Evolutionary conservation across 2,329 filamentous ascomycete genomes (phyloP).

Genomic region (Nothophaeocryptopus gaeumannii): DNA sequence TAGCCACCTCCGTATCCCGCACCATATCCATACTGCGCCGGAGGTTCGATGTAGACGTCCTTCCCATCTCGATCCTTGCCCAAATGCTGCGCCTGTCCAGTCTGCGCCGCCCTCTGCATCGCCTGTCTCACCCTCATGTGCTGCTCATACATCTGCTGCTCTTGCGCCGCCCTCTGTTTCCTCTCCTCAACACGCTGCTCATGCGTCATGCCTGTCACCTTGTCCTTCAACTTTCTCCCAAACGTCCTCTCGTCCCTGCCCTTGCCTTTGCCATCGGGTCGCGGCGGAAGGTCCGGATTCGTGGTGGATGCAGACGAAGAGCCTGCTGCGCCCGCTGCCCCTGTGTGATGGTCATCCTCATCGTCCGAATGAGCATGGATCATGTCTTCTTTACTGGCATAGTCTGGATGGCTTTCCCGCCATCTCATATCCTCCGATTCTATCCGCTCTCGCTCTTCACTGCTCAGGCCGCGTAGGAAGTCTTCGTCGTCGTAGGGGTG

Average conservation of each 20-base stretch:
- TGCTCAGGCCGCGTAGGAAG: conserved; percentile 50
- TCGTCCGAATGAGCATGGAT: conserved; percentile 47
- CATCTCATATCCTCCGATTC: conserved; percentile 37
- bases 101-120: conserved; percentile 51
- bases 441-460: conserved; percentile 51
- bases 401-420: conserved; percentile 15
- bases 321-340: conserved; percentile 6
- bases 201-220: conserved; percentile 57
- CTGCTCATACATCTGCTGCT: conserved; percentile 52
- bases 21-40: conserved; percentile 35
- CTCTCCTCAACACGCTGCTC: conserved; percentile 51
- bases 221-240: conserved; percentile 59
- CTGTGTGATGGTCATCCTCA: conserved; percentile 30
- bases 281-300: conserved; percentile 21
- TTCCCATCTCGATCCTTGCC: conserved; percentile 54
- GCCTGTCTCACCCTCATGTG: conserved; percentile 52
- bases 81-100: conserved; percentile 56
- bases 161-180: conserved; percentile 47
- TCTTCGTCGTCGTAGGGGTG: conserved; percentile 60
- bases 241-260: conserved; percentile 38
- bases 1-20: conserved; percentile 29
- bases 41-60: conserved; percentile 60
- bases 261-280: conserved; percentile 30
- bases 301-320: conserved; percentile 17
- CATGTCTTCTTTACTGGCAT: conserved; percentile 39